Evolutionary conservation across 1,139 yeast species (phyloP).

Genomic region (Blastobotrys serpentis): DNA sequence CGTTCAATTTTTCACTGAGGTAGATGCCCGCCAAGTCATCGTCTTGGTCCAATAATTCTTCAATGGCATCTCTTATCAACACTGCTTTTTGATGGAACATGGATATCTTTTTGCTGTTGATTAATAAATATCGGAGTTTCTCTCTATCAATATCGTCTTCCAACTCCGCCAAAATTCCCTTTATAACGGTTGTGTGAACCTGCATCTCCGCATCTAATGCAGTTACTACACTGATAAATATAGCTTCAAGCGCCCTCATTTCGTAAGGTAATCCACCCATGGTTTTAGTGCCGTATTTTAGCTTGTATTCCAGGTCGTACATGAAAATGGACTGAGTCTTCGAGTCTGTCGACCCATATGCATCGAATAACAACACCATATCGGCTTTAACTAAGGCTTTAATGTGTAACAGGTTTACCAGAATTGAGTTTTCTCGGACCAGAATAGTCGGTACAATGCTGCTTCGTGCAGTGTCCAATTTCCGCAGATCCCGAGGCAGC

Average conservation of each 20-base stretch:
- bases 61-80: conserved; percentile 78
- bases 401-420: conserved; percentile 79
- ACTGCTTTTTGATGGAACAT: conserved; percentile 83
- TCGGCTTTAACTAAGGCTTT: conserved; percentile 83
- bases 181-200: conserved; percentile 68
- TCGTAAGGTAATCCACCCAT: conserved; percentile 59
- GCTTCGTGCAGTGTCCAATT: conserved; percentile 82
- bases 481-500: conserved; percentile 78
- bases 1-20: conserved; percentile 51
- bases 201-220: conserved; percentile 83
- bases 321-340: conserved; percentile 73
- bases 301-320: conserved; percentile 80
- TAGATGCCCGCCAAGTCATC: conserved; percentile 89
- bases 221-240: conserved; percentile 79
- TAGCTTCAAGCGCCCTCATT: conserved; percentile 84
- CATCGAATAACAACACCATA: conserved; percentile 78
- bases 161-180: conserved; percentile 73
- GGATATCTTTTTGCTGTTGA: conserved; percentile 76
- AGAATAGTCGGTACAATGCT: conserved; percentile 88
- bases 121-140: conserved; percentile 72
- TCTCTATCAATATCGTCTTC: conserved; percentile 85
- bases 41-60: conserved; percentile 85
- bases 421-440: conserved; percentile 72
- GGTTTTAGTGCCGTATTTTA: conserved; percentile 46
- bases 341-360: conserved; percentile 57